Evolutionary conservation across 192 early-diverging fungal species (phyloP), one percentile per base, ranked within the genome.

Genomic region (Coemansia sp.): DNA sequence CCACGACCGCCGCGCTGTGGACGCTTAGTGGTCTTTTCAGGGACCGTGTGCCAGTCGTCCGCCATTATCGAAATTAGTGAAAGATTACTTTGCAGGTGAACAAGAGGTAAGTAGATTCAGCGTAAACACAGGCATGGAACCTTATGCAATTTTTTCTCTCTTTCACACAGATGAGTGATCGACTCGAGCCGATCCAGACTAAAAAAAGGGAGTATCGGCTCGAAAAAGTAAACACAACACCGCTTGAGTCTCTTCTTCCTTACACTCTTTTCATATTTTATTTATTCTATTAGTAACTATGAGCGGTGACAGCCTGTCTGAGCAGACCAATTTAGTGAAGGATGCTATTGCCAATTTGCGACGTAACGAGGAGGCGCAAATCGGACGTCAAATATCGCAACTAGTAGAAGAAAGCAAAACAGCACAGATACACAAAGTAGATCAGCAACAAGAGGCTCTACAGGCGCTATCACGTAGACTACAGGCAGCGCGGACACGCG

Each of bases 11-110:
- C 66, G 36, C 73, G 62, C 41, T 64, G 64, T 4, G 52, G 31
- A 4, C 72, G 58, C 61, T 68, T 74, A 49, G 24, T 62, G 7
- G 64, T 40, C 41, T 71, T 75, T 24, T 70, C 69, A 4, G 82
- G 82, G 67, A 84, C 77, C 16, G 82, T 84, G 61, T 79, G 77
- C 82, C 82, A 84, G 33, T 76, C 77, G 74, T 84, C 82, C 34
- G 58, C 33, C 58, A 61, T 61, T 33, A 18, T 18, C 16, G 18
- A 80, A 72, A 22, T 52, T 53, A 44, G 18, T 31, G 10, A 39
- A 65, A 31, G 27, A 31, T 31, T 31, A 10, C 52, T 55, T 27
- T 27, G 52, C 24, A 15, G 15, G n/a, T 24, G 16, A 50, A 50
- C 10, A 52, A 20, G 34, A 63, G 33, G 34, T 18, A 15, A 15